Evolutionary conservation across 495 filamentous ascomycete genomes (phyloP), one percentile per base, ranked within the genome.

Genomic region (Pyrenula aspistea): DNA sequence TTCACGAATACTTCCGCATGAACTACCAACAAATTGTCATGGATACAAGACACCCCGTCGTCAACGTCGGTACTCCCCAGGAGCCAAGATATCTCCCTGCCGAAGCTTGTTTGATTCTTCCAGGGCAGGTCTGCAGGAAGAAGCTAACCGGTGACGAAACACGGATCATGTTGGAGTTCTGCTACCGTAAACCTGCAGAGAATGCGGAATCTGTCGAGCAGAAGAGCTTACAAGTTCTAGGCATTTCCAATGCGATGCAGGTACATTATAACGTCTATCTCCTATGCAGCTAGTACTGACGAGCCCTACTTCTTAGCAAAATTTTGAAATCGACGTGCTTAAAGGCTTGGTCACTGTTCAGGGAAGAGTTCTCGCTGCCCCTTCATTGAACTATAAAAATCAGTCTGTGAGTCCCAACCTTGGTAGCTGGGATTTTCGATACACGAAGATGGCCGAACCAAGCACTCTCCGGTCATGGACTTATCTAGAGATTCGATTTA

Each of bases 171-270:
- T 79, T 87, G 42, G 62, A 61, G 1, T 85, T 88, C 62, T 82
- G 87, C 2, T 84, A 80, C 54, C 77, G 86, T 3, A 62, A 66
- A 1, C 84, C 88, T 0, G 72, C 68, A 1, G 66, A 72, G 23
- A 92, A 91, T 60, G 85, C 80, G 0, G 55, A 69, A 3, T 84
- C 82, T 0, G 84, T 93, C 59, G 69, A 73, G 0, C 68, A 62
- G 0, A 65, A 76, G 10, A 87, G 81, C 2, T 70, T 72, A 0
- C 52, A 59, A 0, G 64, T 81, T 19, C 66, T 82, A 49, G 72
- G 76, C 8, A 8, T 52, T 52, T 52, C 31, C 15, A 4, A 42
- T n/a, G n/a, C n/a, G n/a, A n/a, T n/a, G n/a, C n/a, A n/a, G n/a
- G n/a, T n/a, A n/a, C n/a, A n/a, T n/a, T n/a, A n/a, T n/a, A n/a